Base-by-base conservation (phyloP, 2,329 filamentous ascomycete species). In the Eurotiales sp. region DNA sequence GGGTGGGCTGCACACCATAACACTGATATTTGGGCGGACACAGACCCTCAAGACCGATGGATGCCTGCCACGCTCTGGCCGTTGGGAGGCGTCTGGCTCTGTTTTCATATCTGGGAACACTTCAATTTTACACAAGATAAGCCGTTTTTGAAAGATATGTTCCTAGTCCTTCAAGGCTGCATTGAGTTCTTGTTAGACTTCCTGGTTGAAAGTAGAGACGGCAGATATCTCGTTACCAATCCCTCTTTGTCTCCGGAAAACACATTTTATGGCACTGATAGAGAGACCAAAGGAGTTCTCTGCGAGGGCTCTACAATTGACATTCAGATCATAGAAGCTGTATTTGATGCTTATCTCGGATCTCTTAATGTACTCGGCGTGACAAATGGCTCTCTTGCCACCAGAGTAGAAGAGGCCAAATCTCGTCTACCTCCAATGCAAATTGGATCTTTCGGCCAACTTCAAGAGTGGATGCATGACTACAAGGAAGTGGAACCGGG, bases 1-100 rank as follows among this genome's bases (percentile, higher is more conserved):
- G 80, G 80, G 0, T 82, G 77, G 72, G 77, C 82, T 0, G 66
- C 73, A 0, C 79, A 82, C 53, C 72, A 80, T 55, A 78, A 81
- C 58, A 75, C 80, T 56, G 82, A 83, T 51, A 76, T 79, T 2
- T 82, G 80, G 53, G 80, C 79, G 0, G 74, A 80, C 50, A 79
- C 78, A 0, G 78, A 67, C 0, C 75, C 77, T 62, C 74, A 76
- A 44, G 68, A 69, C 29, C 66, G 69, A 12, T 69, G 71, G 3
- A 57, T 64, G 2, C 71, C 69, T 59, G 71, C 66, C 21, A 52
- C 58, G 32, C 59, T 59, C 50, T 66, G 63, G 12, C 74, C 71
- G 0, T 62, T 76, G 66, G 67, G 75, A 0, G 72, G 74, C 0
- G 77, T 77, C 0, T 83, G 80, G 80, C 74, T 81, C 69, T 79